Base-by-base conservation (phyloP, 2,329 filamentous ascomycete genomes). In the Pseudogymnoascus sp. region DNA sequence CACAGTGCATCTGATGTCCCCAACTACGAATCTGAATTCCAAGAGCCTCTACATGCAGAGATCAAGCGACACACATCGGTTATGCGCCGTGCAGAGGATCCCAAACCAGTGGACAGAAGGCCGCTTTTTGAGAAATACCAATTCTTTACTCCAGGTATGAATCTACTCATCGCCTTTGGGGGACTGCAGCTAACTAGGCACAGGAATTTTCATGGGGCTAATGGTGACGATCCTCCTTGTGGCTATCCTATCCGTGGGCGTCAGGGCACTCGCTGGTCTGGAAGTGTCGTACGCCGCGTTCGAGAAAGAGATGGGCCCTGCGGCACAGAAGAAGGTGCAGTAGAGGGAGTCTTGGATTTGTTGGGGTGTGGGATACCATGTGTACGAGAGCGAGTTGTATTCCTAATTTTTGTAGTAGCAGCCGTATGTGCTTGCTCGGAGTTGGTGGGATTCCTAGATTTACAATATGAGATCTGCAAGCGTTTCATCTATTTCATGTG, bases 221-320 rank as follows among this genome's bases (percentile, higher is more conserved):
- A 71, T 92, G 37, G 86, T 86, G 20, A 77, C 83, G 2, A 73
- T 94, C 15, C 73, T 96, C 38, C 80, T 96, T 57, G 75, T 96
- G 63, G 77, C 83, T 28, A 92, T 97, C 66, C 78, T 96, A 5
- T 87, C 87, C 66, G 86, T 92, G 61, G 94, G 88, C 12, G 76
- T 97, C 61, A 83, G 75, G 63, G 91, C 89, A 12, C 79, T 97
- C 11, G 78, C 83, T 6, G 93, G 90, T 67, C 80, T 99, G 15
- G 82, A 97, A 73, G 90, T 97, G 30, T 89, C 90, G 1, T 97
- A 97, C 73, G 91, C 89, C 65, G 91, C 94, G 1, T 99, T 97
- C 72, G 93, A 95, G 72, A 97, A 96, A 80, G 93, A 97, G 68
- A 96, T 91, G 80, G 90, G 91, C 0, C 90, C 91, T n/a, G 80